Evolutionary conservation across 2,329 filamentous ascomycete species (phyloP), one percentile per base, ranked within the genome.

Genomic region (Phoma sp.): DNA sequence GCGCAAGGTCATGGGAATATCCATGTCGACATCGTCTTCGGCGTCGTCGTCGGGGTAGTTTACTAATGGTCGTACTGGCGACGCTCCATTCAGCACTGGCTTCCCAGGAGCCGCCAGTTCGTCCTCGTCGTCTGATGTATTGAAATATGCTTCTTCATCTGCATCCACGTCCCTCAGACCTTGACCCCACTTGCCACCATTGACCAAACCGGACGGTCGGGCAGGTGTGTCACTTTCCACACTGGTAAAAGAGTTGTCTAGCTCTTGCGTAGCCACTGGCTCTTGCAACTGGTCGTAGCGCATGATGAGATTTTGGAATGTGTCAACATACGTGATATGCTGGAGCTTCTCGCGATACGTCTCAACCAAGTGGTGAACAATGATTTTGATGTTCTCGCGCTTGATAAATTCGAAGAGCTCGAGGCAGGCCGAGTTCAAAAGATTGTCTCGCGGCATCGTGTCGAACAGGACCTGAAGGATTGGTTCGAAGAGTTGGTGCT

Each of bases 361-460:
- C 64, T 92, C 89, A 10, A 96, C 91, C 21, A 98, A 80, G 70
- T 97, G 90, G 60, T 88, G 87, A 52, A 96, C 87, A 41, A 97
- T 81, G 13, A 90, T 86, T 73, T 92, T 96, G 67, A 75, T 74
- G 41, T 74, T 76, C 43, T 76, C 75, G 24, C 80, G 78, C 72
- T 88, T 92, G 67, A 98, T 90, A 69, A 89, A 92, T 68, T 96
- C 92, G 62, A 99, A 98, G 38, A 99, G 85, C 70, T 99, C 95
- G 9, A 98, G 82, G 66, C 92, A 96, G 8, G 93, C 94, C 0
- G 94, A 98, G 74, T 95, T 96, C 29, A 98, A 82, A 3, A 99
- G 82, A 65, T 97, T 98, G 74, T 99, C 94, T 37, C 92, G 86
- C 1, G 93, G 91, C 85, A 97, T 89, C 0, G 92, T 95, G 62